phyloP scores from a whole-genome alignment of 371 early-diverging fungal species.

The Synchytrium microbalum region DNA sequence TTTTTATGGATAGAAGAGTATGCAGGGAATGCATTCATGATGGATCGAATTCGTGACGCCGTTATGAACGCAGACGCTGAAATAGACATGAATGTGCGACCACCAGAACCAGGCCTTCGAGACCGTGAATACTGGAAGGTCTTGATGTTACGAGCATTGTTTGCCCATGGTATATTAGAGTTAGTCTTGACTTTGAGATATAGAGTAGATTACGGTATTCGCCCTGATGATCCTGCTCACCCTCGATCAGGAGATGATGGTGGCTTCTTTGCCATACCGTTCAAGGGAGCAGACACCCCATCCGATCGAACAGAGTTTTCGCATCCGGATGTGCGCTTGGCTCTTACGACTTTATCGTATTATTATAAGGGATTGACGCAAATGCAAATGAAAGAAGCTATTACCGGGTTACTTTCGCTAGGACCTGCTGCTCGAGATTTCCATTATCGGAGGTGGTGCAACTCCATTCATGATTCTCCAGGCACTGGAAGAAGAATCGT shows the following conservation, averaged over 20 bases:
- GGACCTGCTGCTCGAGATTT: background rate
- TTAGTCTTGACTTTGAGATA: constrained; percentile 8
- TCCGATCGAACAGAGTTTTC: constrained; percentile 17
- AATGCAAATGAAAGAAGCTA: constrained; percentile 5
- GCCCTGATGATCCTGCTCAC: background rate
- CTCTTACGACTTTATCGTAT: constrained; percentile 13
- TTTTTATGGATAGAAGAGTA: background rate
- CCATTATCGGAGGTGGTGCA: background rate
- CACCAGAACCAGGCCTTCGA: too few species aligned
- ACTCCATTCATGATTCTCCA: too few species aligned
- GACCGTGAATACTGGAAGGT: too few species aligned
- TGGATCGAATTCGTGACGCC: background rate
- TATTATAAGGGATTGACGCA: constrained; percentile 14
- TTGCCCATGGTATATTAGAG: constrained; percentile 12
- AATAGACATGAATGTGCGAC: background rate
- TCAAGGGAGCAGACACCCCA: constrained; percentile 12
- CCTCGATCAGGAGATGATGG: background rate
- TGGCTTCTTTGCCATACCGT: constrained; percentile 19
- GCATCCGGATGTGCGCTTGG: constrained; percentile 17
- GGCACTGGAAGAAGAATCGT: too few species aligned
- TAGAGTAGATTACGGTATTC: constrained; percentile 17
- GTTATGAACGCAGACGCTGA: background rate
- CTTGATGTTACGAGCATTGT: constrained; percentile 12
- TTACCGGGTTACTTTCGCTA: constrained; percentile 1
- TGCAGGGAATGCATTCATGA: background rate